A percentile compares a stretch with the other conserved stretches of the same genome.
These are phyloP conservation scores for Taxawa tesnikishii DNA, from an alignment of 2,329 filamentous ascomycete genomes.

Conservation along the genomic window DNA sequence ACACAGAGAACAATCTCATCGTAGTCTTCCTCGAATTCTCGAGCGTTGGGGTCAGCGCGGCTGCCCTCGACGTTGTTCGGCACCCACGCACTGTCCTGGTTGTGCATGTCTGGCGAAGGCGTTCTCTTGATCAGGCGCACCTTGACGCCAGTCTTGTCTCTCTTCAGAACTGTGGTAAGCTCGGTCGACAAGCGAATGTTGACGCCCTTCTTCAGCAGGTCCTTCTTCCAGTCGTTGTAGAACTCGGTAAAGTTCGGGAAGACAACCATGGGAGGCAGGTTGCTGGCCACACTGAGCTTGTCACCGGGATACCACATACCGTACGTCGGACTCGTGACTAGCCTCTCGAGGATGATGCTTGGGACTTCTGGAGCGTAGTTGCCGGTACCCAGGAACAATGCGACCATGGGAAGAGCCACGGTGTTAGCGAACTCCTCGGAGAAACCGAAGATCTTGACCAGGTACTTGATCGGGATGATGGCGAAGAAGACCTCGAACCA, in stretches of 20 bases:
- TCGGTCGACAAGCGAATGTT: slow-evolving; percentile 45
- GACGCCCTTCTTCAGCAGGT: slow-evolving; percentile 43
- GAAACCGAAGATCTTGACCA: slow-evolving; percentile 58
- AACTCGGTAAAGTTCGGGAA: slow-evolving; percentile 52
- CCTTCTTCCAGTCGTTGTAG: slow-evolving; percentile 46
- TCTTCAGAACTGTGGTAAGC: slow-evolving; percentile 38
- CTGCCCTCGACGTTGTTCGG: slow-evolving; percentile 19
- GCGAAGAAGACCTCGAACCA: slow-evolving; percentile 50
- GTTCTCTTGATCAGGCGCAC: slow-evolving; percentile 35
- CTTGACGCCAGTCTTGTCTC: slow-evolving; percentile 39
- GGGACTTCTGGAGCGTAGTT: slow-evolving; percentile 64
- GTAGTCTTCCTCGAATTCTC: slow-evolving; percentile 38
- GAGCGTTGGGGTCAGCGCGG: slow-evolving; percentile 26
- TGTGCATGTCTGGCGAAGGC: slow-evolving; percentile 28
- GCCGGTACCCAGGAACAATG: slow-evolving; percentile 61
- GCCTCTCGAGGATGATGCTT: slow-evolving; percentile 47
- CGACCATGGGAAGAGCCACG: slow-evolving; percentile 59
- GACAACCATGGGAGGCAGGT: slow-evolving; percentile 45
- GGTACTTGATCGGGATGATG: slow-evolving; percentile 47
- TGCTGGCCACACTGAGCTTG: slow-evolving; percentile 34
- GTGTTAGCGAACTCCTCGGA: slow-evolving; percentile 57
- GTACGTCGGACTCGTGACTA: slow-evolving; percentile 41
- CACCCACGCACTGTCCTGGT: slow-evolving; percentile 32
- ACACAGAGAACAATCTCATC: slow-evolving; percentile 57
- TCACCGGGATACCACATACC: slow-evolving; percentile 47